These are phyloP conservation scores for Penicillium olsonii DNA, from an alignment of 2,329 filamentous ascomycete species.

Conservation along the genomic window DNA sequence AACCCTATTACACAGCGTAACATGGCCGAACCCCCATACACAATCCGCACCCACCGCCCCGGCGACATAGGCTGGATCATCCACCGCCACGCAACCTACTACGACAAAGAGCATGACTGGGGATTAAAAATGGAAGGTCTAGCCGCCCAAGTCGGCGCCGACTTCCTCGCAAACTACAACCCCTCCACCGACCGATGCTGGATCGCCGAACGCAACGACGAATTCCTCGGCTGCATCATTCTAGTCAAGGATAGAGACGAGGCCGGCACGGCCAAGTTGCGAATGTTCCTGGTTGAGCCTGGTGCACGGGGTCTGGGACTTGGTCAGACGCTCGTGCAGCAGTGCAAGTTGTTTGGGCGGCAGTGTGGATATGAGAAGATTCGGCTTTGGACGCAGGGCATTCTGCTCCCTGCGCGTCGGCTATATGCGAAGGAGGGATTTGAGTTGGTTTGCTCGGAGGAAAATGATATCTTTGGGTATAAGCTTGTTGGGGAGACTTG, in stretches of 20 bases:
- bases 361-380: conserved; percentile 16
- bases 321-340: conserved; percentile 13
- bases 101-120: conserved; percentile 19
- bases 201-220: conserved; percentile 19
- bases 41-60: conserved; percentile 15
- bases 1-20: neutral
- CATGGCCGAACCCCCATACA: neutral
- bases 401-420: conserved; percentile 15
- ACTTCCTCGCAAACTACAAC: conserved; percentile 21
- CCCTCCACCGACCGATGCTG: conserved; percentile 18
- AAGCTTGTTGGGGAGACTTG: conserved; percentile 18
- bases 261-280: neutral
- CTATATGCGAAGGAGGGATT: conserved; percentile 23
- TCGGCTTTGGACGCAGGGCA: conserved; percentile 21
- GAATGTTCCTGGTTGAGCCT: conserved; percentile 1
- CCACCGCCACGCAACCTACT: conserved; percentile 19
- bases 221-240: conserved; percentile 19
- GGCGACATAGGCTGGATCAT: conserved; percentile 22
- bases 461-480: conserved; percentile 18
- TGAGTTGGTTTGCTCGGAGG: conserved; percentile 14
- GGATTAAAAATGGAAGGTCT: conserved; percentile 14
- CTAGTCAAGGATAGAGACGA: conserved; percentile 16
- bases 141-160: conserved; percentile 14
- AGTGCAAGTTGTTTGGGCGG: conserved; percentile 21
- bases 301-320: conserved; percentile 17